These are phyloP conservation scores for Penicillium taxi DNA, from an alignment of 495 filamentous ascomycete genomes.

Conservation along the genomic window DNA sequence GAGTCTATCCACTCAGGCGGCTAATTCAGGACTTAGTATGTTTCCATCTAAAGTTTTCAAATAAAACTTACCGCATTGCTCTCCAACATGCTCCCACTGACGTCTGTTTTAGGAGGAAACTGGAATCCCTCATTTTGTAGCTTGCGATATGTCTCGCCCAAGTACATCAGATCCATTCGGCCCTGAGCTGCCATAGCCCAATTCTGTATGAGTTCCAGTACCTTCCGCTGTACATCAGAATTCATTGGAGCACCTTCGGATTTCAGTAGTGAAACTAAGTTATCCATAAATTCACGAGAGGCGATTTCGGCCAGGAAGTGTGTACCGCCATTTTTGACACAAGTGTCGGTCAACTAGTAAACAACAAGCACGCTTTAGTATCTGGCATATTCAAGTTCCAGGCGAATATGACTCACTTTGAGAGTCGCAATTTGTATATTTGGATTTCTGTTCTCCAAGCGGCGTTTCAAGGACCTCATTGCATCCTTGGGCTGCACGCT, in stretches of 20 bases:
- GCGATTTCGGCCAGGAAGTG: constrained; percentile 95
- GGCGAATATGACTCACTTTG: constrained; percentile 49
- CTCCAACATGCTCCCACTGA: constrained; percentile 92
- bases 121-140: constrained; percentile 77
- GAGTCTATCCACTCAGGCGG: constrained; percentile 97
- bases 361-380: constrained; percentile 6
- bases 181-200: constrained; percentile 91
- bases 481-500: constrained; percentile 94
- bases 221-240: constrained; percentile 76
- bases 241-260: constrained; percentile 70
- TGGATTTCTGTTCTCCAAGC: constrained; percentile 92
- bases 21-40: constrained; percentile 37
- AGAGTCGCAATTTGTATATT: constrained; percentile 90
- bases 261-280: constrained; percentile 81
- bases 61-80: constrained; percentile 71
- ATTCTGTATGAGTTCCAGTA: constrained; percentile 84
- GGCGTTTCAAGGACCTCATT: constrained; percentile 88
- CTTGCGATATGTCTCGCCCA: constrained; percentile 75
- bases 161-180: constrained; percentile 72
- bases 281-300: constrained; percentile 97
- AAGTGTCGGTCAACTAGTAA: constrained; percentile 81
- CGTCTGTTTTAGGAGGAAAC: constrained; percentile 81
- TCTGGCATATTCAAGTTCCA: not conserved
- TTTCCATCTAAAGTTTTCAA: not conserved
- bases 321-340: constrained; percentile 95